A percentile compares a stretch with the other conserved stretches of the same genome.
These are phyloP conservation scores for Striga hermonthica DNA, from an alignment of 305 asterid species.

Conservation along the genomic window DNA sequence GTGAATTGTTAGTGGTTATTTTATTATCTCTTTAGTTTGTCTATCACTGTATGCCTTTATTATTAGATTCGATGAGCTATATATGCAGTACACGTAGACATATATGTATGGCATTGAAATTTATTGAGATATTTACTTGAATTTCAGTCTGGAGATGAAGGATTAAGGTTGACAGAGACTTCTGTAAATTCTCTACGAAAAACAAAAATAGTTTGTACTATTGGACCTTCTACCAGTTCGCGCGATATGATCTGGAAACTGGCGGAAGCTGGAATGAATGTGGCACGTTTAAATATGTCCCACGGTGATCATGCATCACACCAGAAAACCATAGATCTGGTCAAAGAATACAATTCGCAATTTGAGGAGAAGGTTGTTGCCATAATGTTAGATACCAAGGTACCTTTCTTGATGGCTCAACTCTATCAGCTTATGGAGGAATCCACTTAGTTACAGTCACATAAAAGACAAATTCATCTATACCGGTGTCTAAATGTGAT, in stretches of 20 bases:
- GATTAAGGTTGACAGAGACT: conserved; percentile 35
- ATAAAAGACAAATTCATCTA: neutral
- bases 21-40: neutral
- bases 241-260: conserved; percentile 96
- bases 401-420: conserved; percentile 33
- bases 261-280: conserved; percentile 95
- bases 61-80: neutral
- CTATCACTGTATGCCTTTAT: conserved; percentile 4
- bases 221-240: conserved; percentile 95
- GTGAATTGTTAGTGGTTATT: neutral
- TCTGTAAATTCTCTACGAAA: conserved; percentile 53
- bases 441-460: conserved; percentile 9
- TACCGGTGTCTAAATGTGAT: conserved; percentile 5
- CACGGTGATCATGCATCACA: conserved; percentile 97
- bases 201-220: conserved; percentile 89
- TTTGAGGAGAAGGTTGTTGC: conserved; percentile 74
- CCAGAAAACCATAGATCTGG: conserved; percentile 82
- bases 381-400: conserved; percentile 97
- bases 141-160: conserved; percentile 51
- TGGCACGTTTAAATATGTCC: conserved; percentile 95
- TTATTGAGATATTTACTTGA: conserved; percentile 19
- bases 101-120: neutral
- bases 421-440: conserved; percentile 22
- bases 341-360: conserved; percentile 88
- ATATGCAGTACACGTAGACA: neutral